Evolutionary conservation across 306 rosid genomes (phyloP).

Genomic region (apple (Malus domestica)): ASM211411v1 NC_041790.1:6667001-6667500

Average conservation of each 20-base stretch:
- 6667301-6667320: slow-evolving; percentile 64
- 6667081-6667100: slow-evolving; percentile 25
- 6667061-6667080: slow-evolving; percentile 39
- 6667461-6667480: slow-evolving; percentile 10
- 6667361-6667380: slow-evolving; percentile 39
- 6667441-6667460: slow-evolving; percentile 28
- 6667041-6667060: slow-evolving; percentile 61
- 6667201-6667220: slow-evolving; percentile 70
- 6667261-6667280: slow-evolving; percentile 79
- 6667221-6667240: slow-evolving; percentile 88
- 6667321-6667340: slow-evolving; percentile 93
- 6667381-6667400: neutral
- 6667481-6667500: slow-evolving; percentile 8
- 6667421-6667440: slow-evolving; percentile 12
- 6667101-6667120: slow-evolving; percentile 54
- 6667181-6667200: slow-evolving; percentile 64
- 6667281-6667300: slow-evolving; percentile 73
- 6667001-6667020: slow-evolving; percentile 82
- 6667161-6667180: slow-evolving; percentile 80
- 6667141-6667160: slow-evolving; percentile 71
- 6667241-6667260: slow-evolving; percentile 70
- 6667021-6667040: slow-evolving; percentile 63
- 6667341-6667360: slow-evolving; percentile 73
- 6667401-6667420: slow-evolving; percentile 6
- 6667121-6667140: slow-evolving; percentile 92